phyloP scores from a whole-genome alignment of 2,329 filamentous ascomycete species.

The Penicillium aurantiogriseum region DNA sequence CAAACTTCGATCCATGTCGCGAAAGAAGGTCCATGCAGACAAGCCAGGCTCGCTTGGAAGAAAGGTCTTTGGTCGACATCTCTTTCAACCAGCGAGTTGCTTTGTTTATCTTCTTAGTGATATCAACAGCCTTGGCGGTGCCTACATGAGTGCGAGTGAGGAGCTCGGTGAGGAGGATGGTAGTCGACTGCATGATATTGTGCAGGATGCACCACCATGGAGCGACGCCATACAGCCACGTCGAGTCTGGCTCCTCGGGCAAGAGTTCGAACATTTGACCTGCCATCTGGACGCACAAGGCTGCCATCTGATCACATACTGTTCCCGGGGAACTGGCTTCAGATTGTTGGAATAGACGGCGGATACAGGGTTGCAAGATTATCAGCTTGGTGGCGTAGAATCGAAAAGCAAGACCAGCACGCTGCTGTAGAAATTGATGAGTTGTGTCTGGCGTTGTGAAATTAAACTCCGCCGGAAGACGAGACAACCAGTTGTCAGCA shows the following conservation, averaged over 20 bases:
- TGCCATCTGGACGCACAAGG: constrained; percentile 38
- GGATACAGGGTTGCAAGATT: constrained; percentile 46
- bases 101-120: constrained; percentile 35
- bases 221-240: constrained; percentile 32
- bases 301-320: constrained; percentile 36
- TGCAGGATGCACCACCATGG: constrained; percentile 46
- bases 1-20: constrained; percentile 19
- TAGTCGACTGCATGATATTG: constrained; percentile 42
- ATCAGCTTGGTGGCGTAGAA: constrained; percentile 46
- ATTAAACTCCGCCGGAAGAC: constrained; percentile 39
- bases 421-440: constrained; percentile 32
- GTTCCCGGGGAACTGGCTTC: constrained; percentile 25
- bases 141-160: constrained; percentile 34
- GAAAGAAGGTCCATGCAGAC: constrained; percentile 30
- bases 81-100: constrained; percentile 37
- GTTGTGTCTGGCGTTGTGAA: constrained; percentile 30
- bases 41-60: constrained; percentile 36
- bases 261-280: constrained; percentile 36
- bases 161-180: constrained; percentile 40
- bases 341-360: constrained; percentile 34
- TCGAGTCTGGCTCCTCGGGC: constrained; percentile 33
- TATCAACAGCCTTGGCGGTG: constrained; percentile 27
- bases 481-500: constrained; percentile 40
- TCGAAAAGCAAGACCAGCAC: constrained; percentile 39
- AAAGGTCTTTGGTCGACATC: constrained; percentile 35